Base-by-base conservation (phyloP, 225 moss, liverwort and hornwort species). In the Straminergon stramineum region DNA sequence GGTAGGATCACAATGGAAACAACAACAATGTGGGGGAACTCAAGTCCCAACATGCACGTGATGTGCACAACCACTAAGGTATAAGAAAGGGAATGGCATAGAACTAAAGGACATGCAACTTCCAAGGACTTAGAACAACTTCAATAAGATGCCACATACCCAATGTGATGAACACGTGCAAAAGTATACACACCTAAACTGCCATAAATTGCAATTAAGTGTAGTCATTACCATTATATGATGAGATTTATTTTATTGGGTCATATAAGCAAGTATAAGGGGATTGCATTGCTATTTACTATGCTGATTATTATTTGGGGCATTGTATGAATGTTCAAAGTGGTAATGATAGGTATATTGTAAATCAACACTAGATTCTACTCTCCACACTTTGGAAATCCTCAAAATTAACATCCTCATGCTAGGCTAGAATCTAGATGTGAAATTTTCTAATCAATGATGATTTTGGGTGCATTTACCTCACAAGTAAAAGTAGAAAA, bases 1-100 rank as follows among this genome's bases (percentile, higher is more conserved):
- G 75, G 18, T 75, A 28, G 48, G 1, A 75, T 48, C 18, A 31
- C 17, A 19, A 18, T 48, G 19, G 26, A 48, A 75, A 43, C 48
- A 75, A 75, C 4, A 0, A 10, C 10, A 11, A 39, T 41, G 24
- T 39, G 7, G 2, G 8, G 39, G 24, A 70, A 35, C 4, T 70
- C 23, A 39, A 70, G 8, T 14, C 14, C 7, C 39, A n/a, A n/a
- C n/a, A 24, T 70, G 1, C 4, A 24, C 2, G 1, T 1, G 9
- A 67, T 11, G 6, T 19, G 2, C 0, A 68, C 68, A 37, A 68
- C 21, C 12, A 68, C 37, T 68, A 39, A 7, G 4, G 23, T n/a
- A n/a, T 3, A n/a, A n/a, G 39, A 69, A 13, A 22, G 15, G 7
- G 0, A 23, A n/a, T 69, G 39, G 39, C 0, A 0, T 23, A 39